phyloP scores from a whole-genome alignment of 2,329 filamentous ascomycete genomes.

The Colletotrichum graminicola region DNA sequence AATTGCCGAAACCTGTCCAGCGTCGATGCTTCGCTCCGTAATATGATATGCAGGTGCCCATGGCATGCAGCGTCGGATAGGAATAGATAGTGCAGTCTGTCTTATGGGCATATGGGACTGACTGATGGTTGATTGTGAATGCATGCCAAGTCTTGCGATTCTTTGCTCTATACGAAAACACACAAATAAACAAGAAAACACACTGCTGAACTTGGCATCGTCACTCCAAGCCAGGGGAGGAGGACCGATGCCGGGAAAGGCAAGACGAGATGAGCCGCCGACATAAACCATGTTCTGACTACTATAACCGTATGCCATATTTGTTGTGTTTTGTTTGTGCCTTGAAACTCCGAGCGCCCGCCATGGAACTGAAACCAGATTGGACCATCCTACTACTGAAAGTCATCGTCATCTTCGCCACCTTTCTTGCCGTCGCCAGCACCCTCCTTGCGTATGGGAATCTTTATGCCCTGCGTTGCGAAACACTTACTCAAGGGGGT shows the following conservation, averaged over 20 bases:
- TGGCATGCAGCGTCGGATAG: background rate
- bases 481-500: slow-evolving; percentile 93
- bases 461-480: slow-evolving; percentile 94
- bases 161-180: background rate
- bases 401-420: slow-evolving; percentile 65
- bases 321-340: background rate
- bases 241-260: background rate
- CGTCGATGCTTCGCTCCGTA: background rate
- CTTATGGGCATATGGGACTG: no score
- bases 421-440: slow-evolving; percentile 61
- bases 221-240: background rate
- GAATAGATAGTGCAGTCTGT: background rate
- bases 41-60: no score
- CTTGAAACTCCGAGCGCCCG: slow-evolving; percentile 15
- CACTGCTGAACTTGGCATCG: background rate
- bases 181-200: background rate
- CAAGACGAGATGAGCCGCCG: background rate
- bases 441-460: slow-evolving; percentile 89
- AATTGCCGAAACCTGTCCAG: background rate
- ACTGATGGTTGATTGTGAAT: background rate
- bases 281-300: background rate
- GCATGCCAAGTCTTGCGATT: background rate
- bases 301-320: slow-evolving; percentile 3
- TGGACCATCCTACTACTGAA: background rate
- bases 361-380: background rate